A percentile compares a stretch with the other conserved stretches of the same genome.
Conservation (phyloP, 441 rosid genomes). For the Adansonia gregorii region DNA sequence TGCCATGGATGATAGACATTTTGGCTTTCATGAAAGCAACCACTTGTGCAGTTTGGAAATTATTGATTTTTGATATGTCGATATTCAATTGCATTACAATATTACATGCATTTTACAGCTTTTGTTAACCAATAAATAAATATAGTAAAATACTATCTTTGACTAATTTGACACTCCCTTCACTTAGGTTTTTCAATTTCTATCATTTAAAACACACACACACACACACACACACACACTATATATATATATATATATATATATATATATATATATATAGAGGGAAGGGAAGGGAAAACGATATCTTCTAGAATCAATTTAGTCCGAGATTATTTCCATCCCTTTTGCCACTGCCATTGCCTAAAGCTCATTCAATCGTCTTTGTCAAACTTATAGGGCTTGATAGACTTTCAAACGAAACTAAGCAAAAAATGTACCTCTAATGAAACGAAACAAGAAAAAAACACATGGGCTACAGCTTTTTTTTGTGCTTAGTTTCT, state of each 20-base stretch:
- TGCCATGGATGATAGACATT: slow-evolving; percentile 21
- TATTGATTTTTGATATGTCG: not conserved
- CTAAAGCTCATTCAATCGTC: not conserved
- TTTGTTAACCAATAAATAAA: not conserved
- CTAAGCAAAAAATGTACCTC: too few relatives aligned
- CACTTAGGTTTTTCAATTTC: too few relatives aligned
- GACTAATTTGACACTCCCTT: not conserved
- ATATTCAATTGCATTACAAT: not conserved
- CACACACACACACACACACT: too few relatives aligned
- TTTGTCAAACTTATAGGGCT: too few relatives aligned
- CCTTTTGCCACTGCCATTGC: not conserved
- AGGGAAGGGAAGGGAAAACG: not conserved
- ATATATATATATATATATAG: too few relatives aligned
- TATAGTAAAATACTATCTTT: not conserved
- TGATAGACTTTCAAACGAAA: too few relatives aligned
- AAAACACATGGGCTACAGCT: too few relatives aligned
- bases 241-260: too few relatives aligned
- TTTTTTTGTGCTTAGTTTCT: too few relatives aligned
- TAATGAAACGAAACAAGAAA: too few relatives aligned
- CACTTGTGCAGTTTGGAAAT: slow-evolving; percentile 9
- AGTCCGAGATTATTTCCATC: not conserved
- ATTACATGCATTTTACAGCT: not conserved
- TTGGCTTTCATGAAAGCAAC: slow-evolving; percentile 18
- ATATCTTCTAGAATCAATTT: not conserved
- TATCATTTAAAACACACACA: not conserved